Percentiles rank a stretch among this genome's conserved stretches.
Conservation (phyloP, 2,329 filamentous ascomycete genomes). For the Neofusicoccum kwambonambiense region DNA sequence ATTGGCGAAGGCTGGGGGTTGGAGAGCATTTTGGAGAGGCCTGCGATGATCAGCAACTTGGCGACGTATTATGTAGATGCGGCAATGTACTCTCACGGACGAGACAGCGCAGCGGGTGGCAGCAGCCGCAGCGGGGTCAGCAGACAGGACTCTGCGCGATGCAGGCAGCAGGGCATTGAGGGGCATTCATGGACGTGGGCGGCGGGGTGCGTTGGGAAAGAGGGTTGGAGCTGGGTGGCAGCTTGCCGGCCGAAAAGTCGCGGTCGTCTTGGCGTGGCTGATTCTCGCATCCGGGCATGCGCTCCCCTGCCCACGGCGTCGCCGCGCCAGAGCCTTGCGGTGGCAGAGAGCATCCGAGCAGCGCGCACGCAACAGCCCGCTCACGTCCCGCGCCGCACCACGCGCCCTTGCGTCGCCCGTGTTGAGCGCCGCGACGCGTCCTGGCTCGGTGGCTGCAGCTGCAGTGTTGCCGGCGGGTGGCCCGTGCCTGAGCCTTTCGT, state of each 20-base stretch:
- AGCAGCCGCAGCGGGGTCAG: background rate
- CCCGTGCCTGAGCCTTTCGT: slow-evolving; percentile 5
- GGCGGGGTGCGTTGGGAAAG: background rate
- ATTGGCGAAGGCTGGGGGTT: background rate
- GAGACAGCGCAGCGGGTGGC: background rate
- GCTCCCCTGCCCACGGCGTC: background rate
- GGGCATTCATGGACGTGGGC: slow-evolving; percentile 14
- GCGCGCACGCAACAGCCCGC: background rate
- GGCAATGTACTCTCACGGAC: background rate
- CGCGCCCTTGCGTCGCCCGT: background rate
- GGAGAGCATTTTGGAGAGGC: background rate
- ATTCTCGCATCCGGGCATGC: background rate
- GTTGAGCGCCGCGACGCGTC: background rate
- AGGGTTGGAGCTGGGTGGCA: background rate
- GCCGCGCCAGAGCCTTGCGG: background rate
- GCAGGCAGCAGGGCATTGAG: slow-evolving; percentile 8
- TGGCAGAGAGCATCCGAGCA: background rate
- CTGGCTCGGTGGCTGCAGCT: background rate
- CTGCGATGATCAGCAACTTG: background rate
- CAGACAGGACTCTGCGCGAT: slow-evolving; percentile 3
- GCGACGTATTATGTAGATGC: background rate
- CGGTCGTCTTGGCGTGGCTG: background rate
- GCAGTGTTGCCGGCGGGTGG: background rate
- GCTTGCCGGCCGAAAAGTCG: background rate
- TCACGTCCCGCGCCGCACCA: background rate